Evolutionary conservation across 306 rosid species (phyloP).

Genomic region (Cucurbita pepo): DNA sequence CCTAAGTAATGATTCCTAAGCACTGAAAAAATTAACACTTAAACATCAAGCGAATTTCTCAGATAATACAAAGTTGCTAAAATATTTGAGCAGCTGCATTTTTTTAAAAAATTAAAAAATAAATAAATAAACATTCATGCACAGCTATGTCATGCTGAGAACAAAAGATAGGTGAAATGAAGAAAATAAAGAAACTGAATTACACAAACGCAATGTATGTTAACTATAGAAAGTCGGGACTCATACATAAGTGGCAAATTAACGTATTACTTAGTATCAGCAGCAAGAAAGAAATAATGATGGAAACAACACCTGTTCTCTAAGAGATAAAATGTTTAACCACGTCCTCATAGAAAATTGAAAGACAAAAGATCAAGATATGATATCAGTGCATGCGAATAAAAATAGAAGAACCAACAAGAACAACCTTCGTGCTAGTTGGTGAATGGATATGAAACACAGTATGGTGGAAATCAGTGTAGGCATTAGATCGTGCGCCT

Average conservation of each 20-base stretch:
- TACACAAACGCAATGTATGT: not conserved
- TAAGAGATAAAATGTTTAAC: not conserved
- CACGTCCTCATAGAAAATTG: not conserved
- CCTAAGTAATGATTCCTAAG: not conserved
- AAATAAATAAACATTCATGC: not conserved
- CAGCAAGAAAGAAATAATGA: not conserved
- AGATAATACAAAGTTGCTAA: not conserved
- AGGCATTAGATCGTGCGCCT: slow-evolving; percentile 97
- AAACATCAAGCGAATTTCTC: not conserved
- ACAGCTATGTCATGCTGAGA: not conserved
- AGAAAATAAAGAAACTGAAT: not conserved
- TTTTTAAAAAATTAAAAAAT: not conserved
- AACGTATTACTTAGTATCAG: not conserved
- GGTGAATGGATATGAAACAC: slow-evolving; percentile 99
- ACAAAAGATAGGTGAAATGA: not conserved
- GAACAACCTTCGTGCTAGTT: slow-evolving; percentile 62
- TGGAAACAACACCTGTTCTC: not conserved
- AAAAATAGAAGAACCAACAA: not conserved
- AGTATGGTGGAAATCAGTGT: slow-evolving; percentile 97
- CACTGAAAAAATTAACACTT: not conserved
- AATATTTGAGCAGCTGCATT: not conserved
- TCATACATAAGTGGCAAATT: not conserved
- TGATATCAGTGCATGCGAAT: not conserved
- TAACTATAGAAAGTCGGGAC: not conserved
- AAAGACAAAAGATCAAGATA: not conserved